Conservation (phyloP, 495 filamentous ascomycete genomes). For the Lasiosphaeris hirsuta region DNA sequence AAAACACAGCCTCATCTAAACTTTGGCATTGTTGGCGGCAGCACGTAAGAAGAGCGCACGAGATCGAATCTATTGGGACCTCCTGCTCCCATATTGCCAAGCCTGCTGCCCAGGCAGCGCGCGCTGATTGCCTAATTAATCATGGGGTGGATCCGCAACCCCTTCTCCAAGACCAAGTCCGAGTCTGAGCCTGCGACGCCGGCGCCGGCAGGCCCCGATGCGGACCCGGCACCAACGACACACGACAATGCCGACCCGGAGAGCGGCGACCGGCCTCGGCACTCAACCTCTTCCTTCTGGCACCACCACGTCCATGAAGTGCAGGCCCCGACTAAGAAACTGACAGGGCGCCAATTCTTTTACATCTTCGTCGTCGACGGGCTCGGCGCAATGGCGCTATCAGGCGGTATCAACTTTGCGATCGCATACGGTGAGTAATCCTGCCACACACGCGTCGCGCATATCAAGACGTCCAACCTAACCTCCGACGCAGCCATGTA, state of each 20-base stretch:
- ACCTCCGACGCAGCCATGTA: slow-evolving; percentile 33
- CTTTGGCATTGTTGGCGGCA: too few species aligned
- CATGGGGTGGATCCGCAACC: slow-evolving; percentile 39
- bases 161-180: slow-evolving; percentile 24
- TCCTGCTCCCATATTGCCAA: not conserved
- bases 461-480: not conserved
- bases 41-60: too few species aligned
- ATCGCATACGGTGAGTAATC: slow-evolving; percentile 38
- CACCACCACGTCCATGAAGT: slow-evolving; percentile 7
- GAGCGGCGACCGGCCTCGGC: not conserved
- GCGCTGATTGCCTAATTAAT: slow-evolving; percentile 3
- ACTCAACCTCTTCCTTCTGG: not conserved
- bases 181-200: slow-evolving; percentile 6
- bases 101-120: not conserved
- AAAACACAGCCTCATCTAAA: too few species aligned
- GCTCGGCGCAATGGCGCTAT: slow-evolving; percentile 35
- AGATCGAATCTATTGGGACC: too few species aligned
- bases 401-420: slow-evolving; percentile 44
- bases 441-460: not conserved
- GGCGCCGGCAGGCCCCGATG: not conserved
- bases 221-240: not conserved
- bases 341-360: slow-evolving; percentile 37
- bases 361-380: slow-evolving; percentile 42
- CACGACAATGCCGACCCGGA: not conserved
- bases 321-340: slow-evolving; percentile 25